phyloP scores from a whole-genome alignment of 306 rosid species.

The Corylus heterophylla region DNA sequence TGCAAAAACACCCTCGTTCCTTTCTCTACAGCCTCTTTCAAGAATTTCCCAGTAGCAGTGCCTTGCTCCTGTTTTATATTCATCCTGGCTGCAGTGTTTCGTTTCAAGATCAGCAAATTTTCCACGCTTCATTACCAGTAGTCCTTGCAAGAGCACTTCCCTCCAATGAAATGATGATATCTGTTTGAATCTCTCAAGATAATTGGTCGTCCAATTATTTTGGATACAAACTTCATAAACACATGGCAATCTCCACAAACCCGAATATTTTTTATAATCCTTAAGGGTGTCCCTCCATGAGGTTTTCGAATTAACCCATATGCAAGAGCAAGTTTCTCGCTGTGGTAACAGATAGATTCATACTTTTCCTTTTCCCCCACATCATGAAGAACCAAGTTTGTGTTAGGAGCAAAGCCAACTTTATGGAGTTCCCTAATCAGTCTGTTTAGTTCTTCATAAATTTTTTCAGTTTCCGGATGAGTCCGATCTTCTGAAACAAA shows the following conservation, averaged over 20 bases:
- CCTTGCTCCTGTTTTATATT: neutral
- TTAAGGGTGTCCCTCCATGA: slow-evolving; percentile 13
- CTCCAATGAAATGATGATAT: slow-evolving; percentile 27
- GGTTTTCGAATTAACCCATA: slow-evolving; percentile 20
- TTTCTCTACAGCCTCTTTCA: neutral
- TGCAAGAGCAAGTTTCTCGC: slow-evolving; percentile 21
- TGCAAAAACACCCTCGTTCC: too few species aligned
- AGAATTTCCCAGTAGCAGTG: neutral
- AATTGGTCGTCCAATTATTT: slow-evolving; percentile 19
- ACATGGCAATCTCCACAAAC: slow-evolving; percentile 27
- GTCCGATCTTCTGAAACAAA: slow-evolving; percentile 28
- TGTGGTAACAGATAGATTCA: slow-evolving; percentile 21
- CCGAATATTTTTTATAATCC: slow-evolving; percentile 31
- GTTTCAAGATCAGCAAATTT: neutral
- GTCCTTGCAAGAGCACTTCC: slow-evolving; percentile 27
- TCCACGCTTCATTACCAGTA: slow-evolving; percentile 3
- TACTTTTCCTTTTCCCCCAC: slow-evolving; percentile 37
- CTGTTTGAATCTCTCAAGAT: slow-evolving; percentile 34
- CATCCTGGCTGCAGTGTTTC: neutral
- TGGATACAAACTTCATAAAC: slow-evolving; percentile 31
- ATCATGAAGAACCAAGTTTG: slow-evolving; percentile 32
- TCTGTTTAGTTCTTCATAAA: slow-evolving; percentile 25
- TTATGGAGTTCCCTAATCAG: slow-evolving; percentile 22
- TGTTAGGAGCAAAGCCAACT: slow-evolving; percentile 27
- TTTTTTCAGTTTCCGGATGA: slow-evolving; percentile 29